A percentile compares a stretch with the other conserved stretches of the same genome.
These are phyloP conservation scores for Fomitopsis pinicola DNA, from an alignment of 1,284 basidiomycete genomes.

Conservation along the genomic window DNA sequence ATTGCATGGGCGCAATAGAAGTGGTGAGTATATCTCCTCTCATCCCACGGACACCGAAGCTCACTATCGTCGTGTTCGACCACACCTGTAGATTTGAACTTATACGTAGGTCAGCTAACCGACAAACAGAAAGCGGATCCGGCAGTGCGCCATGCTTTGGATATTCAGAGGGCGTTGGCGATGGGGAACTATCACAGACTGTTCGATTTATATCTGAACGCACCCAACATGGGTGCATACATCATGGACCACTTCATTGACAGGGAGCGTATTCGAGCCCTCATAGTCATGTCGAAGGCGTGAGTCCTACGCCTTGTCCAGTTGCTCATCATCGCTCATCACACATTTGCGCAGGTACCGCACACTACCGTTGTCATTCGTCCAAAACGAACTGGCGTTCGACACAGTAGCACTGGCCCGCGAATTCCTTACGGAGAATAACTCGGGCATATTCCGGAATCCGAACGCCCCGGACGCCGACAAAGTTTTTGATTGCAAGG, in stretches of 20 bases:
- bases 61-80: neutral
- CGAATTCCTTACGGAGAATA: conserved; percentile 71
- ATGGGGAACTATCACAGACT: conserved; percentile 94
- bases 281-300: conserved; percentile 92
- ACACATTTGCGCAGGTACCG: conserved; percentile 60
- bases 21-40: conserved; percentile 52
- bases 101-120: conserved; percentile 94
- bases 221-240: conserved; percentile 97
- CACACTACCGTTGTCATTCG: conserved; percentile 72
- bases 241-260: conserved; percentile 99
- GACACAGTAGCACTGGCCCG: conserved; percentile 61
- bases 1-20: conserved; percentile 89
- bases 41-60: neutral
- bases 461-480: conserved; percentile 53
- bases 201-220: conserved; percentile 80
- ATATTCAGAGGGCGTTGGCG: conserved; percentile 83
- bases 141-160: conserved; percentile 86
- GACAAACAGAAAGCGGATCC: conserved; percentile 77
- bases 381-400: conserved; percentile 84
- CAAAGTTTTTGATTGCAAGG: conserved; percentile 67
- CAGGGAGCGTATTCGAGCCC: conserved; percentile 83
- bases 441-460: conserved; percentile 68
- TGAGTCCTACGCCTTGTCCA: conserved; percentile 39
- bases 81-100: conserved; percentile 77
- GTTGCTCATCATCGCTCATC: conserved; percentile 3